Base-by-base conservation (phyloP, 2,329 filamentous ascomycete genomes). In the Ophiobolus disseminans region DNA sequence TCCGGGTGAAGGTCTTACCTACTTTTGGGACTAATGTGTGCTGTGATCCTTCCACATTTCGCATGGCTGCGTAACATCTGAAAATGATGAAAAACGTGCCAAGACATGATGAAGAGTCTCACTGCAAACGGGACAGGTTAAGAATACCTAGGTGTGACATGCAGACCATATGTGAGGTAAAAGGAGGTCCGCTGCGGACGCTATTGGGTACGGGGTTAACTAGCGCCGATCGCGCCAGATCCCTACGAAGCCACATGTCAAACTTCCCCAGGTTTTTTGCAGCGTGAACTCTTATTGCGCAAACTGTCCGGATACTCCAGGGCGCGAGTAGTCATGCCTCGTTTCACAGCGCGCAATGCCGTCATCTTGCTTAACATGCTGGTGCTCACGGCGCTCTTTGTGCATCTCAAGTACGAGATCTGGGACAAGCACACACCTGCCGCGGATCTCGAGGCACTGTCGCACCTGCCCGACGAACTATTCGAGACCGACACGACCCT, bases 331-430 rank as follows among this genome's bases (percentile, higher is more conserved):
- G 45, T 40, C 40, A 70, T 70, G 66, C 61, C 68, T 53, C 66
- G 67, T 28, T 58, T 70, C 32, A 64, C 65, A 10, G 64, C 53
- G 19, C 64, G 62, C 37, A 69, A 65, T 36, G 59, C 49, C 14
- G 56, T 65, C 17, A 43, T 68, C 37, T 19, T 54, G 7, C 20
- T 62, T 20, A 65, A 62, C 25, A 45, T 68, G 23, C 37, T 55
- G 2, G 55, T 72, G 1, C 55, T 71, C 4, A 49, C 64, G 8
- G 56, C 60, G 11, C 57, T 71, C 5, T 45, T 67, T 14, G 25
- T 70, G 10, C 69, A 72, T 42, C 52, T 70, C 10, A 69, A 65
- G 41, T 55, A 46, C n/a, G 65, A 62, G 42, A 51, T 68, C 19
- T 68, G 60, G 62, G 56, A 61, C 45, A 39, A 50, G 35, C 48